A percentile compares a stretch with the other conserved stretches of the same genome.
These are phyloP conservation scores for Septoria petroselini DNA, from an alignment of 2,329 filamentous ascomycete species.

Conservation along the genomic window DNA sequence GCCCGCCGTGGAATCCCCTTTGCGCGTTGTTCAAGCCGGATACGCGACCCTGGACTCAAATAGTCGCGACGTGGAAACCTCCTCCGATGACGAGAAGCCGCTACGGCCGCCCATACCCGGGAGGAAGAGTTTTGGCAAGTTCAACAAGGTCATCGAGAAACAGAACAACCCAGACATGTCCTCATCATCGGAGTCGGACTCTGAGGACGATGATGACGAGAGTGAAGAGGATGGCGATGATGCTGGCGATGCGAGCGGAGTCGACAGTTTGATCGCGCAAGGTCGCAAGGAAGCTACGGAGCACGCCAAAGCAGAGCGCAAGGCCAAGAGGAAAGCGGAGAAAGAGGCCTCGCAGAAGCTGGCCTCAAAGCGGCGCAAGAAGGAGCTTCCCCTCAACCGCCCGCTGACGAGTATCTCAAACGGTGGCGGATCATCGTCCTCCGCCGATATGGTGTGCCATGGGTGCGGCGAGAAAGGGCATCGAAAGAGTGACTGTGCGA, in stretches of 20 bases:
- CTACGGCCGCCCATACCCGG: conserved; percentile 37
- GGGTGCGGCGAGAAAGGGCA: conserved; percentile 63
- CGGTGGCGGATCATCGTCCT: conserved; percentile 30
- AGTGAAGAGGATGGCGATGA: conserved; percentile 38
- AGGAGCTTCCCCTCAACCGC: conserved; percentile 65
- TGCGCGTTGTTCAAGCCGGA: conserved; percentile 59
- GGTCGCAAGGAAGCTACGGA: conserved; percentile 46
- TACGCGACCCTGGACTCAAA: conserved; percentile 52
- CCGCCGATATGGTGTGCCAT: conserved; percentile 52
- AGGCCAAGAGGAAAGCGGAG: conserved; percentile 50
- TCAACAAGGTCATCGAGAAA: conserved; percentile 43
- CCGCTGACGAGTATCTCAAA: conserved; percentile 50
- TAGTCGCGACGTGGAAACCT: conserved; percentile 28
- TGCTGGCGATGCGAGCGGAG: conserved; percentile 43
- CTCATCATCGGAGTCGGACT: conserved; percentile 36
- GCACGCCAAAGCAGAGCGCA: conserved; percentile 44
- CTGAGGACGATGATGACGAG: conserved; percentile 36
- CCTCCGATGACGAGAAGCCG: conserved; percentile 37
- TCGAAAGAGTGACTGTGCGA: conserved; percentile 57
- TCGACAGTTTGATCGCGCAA: conserved; percentile 46
- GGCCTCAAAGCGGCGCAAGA: conserved; percentile 60
- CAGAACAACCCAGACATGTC: conserved; percentile 39
- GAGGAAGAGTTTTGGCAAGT: conserved; percentile 52
- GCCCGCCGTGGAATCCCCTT: conserved; percentile 40
- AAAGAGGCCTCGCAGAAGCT: conserved; percentile 51